These are phyloP conservation scores for Pythium phragmiticola DNA, from an alignment of 352 stramenopile genomes.

Conservation along the genomic window DNA sequence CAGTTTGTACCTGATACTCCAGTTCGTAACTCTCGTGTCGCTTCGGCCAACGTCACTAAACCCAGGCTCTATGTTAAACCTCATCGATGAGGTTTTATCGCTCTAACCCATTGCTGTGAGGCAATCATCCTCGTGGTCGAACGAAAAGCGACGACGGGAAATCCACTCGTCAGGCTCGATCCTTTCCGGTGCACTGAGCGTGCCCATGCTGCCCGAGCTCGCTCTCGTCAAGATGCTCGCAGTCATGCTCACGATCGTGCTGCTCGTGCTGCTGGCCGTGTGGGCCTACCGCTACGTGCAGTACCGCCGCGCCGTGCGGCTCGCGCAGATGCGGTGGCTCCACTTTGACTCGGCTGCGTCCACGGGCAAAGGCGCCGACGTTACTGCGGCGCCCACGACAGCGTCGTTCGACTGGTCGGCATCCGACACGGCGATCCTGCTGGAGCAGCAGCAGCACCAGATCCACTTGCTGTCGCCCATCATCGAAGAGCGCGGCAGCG, in stretches of 20 bases:
- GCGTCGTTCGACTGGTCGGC: slow-evolving; percentile 41
- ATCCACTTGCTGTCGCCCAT: slow-evolving; percentile 69
- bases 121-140: neutral
- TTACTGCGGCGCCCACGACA: neutral
- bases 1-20: too few species aligned
- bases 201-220: slow-evolving; percentile 37
- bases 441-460: slow-evolving; percentile 19
- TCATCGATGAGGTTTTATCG: slow-evolving; percentile 9
- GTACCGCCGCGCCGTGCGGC: slow-evolving; percentile 55
- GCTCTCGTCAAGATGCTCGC: slow-evolving; percentile 40
- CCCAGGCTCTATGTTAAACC: slow-evolving; percentile 1
- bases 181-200: neutral
- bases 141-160: neutral
- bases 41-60: slow-evolving; percentile 7
- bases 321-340: slow-evolving; percentile 68
- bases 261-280: slow-evolving; percentile 41
- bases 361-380: slow-evolving; percentile 24
- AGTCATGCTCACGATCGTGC: slow-evolving; percentile 36
- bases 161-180: neutral
- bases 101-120: neutral
- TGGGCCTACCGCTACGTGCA: slow-evolving; percentile 63
- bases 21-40: too few species aligned
- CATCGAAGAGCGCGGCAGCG: slow-evolving; percentile 54
- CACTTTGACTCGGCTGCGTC: slow-evolving; percentile 41
- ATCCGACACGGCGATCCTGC: neutral